Evolutionary conservation across 306 rosid genomes (phyloP), one percentile per base, ranked within the genome.

Genomic region (Vicia sativa): DNA sequence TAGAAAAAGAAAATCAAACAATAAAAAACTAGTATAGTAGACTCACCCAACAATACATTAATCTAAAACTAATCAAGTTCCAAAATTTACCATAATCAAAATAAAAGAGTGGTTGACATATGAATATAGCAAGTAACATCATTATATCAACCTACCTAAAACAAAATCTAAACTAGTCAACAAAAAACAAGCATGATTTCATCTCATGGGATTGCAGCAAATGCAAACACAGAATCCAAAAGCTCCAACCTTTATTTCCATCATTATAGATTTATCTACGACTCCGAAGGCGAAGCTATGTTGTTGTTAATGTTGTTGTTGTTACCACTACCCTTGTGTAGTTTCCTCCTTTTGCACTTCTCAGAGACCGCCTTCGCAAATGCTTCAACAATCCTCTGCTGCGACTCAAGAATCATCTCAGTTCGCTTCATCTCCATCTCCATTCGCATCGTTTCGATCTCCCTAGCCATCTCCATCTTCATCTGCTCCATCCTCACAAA

Each of bases 381-480:
- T 0, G 97, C 95, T 71, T 95, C 99, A 1, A 95, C 97, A 38
- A 95, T 88, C 64, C 91, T 57, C 54, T 90, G 97, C 75, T 95
- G 99, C 3, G 99, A 95, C 21, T 90, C 96, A 28, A 95, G 70
- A 50, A 95, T 90, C 97, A 90, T 90, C 78, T 90, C 95, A 0
- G 96, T 90, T 25, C 97, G 84, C 74, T 95, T 95, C 87, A 95
- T 87, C 74, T 95, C 99, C 99, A 95, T 95, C 39, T 95, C 99
- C 99, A 90, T 88, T 21, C 99, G 46, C 89, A 85, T 90, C 0
- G 88, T 79, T 44, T 95, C 99, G 3, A 95, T 88, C 81, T 95
- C 97, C 62, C 92, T 88, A 0, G 97, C 96, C 99, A 95, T 95
- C 79, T 95, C 97, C 91, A 95, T 95, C 85, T 90, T 95, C 95